Base-by-base conservation (phyloP, 352 stramenopile species). In the Plasmopara muralis region DNA sequence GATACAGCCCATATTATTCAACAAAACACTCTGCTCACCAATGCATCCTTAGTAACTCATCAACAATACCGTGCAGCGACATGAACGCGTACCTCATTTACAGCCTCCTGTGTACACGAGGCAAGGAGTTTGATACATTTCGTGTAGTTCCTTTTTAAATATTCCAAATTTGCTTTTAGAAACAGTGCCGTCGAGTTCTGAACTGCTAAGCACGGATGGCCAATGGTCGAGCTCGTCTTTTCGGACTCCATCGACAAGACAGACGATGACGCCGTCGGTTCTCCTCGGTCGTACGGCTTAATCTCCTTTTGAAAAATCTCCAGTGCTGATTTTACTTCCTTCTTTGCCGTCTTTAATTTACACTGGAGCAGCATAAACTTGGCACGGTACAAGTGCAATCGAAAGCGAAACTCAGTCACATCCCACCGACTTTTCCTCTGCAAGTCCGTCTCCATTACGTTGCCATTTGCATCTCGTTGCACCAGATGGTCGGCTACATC, bases 221-320 rank as follows among this genome's bases (percentile, higher is more conserved):
- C 76, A 55, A 90, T 86, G 16, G 66, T 59, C 8, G 77, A 85
- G 31, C 77, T 85, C 10, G 81, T 89, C 51, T 89, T 89, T 42
- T 88, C 83, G 9, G 63, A 76, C 31, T 71, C 63, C 53, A 80
- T 67, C 5, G 51, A 44, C 28, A 75, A 51, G 28, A 55, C 53
- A 30, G 50, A 54, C 34, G 56, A 45, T 14, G 54, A 53, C 28
- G 50, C 38, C 7, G 44, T 43, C 29, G 41, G 38, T 5, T 65
- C 52, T 28, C 64, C 48, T 38, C 55, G 38, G 18, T 68, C 55
- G 16, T 57, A 50, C 12, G 55, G 68, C 60, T 91, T 91, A 48
- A 97, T 89, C 57, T 96, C 85, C 54, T 95, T 93, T 66, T 97
- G 88, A 55, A 95, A 96, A 53, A 96, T 93, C 58, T 97, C 88